Evolutionary conservation across 2,329 filamentous ascomycete genomes (phyloP), one percentile per base, ranked within the genome.

Genomic region (Nemania bipapillata): DNA sequence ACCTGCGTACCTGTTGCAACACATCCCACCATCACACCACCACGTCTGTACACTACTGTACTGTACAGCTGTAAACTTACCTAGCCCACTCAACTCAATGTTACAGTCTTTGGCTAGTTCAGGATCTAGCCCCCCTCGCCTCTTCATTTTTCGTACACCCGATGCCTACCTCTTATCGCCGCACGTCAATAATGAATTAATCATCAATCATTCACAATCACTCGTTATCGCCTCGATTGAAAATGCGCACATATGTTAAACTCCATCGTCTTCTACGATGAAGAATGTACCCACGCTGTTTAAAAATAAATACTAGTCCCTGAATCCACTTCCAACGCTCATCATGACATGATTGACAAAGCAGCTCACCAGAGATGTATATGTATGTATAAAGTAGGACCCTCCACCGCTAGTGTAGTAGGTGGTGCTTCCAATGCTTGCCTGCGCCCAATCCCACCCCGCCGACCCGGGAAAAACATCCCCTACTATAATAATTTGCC

Each of bases 201-300:
- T n/a, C n/a, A n/a, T n/a, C 37, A 56, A 56, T 56, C 56, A 8
- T n/a, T 8, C 5, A 52, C 11, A 17, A 32, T 20, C 17, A 50
- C 42, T 20, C 17, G 28, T 52, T 32, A 28, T 54, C n/a, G n/a
- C n/a, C 28, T 28, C 45, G 53, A 28, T 49, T 28, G 28, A 32
- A 32, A 28, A 62, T 28, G 17, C 58, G 42, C 47, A 54, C n/a
- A 35, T n/a, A 17, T 30, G 15, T 45, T 12, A 45, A 17, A 20
- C 61, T 55, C 35, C 54, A 17, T 20, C 42, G 53, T 42, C 15
- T 52, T 67, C 28, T 63, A 58, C 53, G 37, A 17, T 45, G 37
- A 45, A 28, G 45, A 32, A 17, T 59, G 63, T 66, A 63, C 50
- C 35, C 37, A 35, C 8, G 37, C 5, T 12, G 37, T 40, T 40